Conservation (phyloP, 495 filamentous ascomycete genomes). For the Aspergillus nanangensis region DNA sequence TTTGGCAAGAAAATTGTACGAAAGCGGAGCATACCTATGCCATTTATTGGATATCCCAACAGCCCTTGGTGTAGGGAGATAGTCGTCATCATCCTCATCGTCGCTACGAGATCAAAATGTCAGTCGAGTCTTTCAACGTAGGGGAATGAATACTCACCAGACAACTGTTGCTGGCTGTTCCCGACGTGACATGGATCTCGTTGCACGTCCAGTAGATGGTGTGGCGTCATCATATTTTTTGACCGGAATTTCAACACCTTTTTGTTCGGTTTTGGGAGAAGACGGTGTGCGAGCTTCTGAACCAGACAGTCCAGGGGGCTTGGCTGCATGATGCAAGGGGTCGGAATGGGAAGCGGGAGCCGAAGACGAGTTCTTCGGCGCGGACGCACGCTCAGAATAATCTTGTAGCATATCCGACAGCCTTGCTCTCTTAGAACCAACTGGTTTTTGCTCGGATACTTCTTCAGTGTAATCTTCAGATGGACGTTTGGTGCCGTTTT, state of each 20-base stretch:
- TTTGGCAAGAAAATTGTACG: no score
- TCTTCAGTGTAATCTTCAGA: conserved; percentile 3
- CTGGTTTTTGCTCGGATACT: neutral
- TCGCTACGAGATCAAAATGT: conserved; percentile 8
- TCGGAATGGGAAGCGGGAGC: neutral
- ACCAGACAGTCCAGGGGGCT: neutral
- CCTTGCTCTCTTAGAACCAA: conserved; percentile 22
- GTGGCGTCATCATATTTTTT: conserved; percentile 14
- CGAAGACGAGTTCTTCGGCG: conserved; percentile 2
- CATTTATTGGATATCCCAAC: conserved; percentile 21
- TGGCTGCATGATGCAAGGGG: neutral
- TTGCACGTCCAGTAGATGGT: conserved; percentile 15
- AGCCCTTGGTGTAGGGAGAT: conserved; percentile 8
- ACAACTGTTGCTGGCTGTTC: conserved; percentile 11
- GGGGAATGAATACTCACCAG: conserved; percentile 12
- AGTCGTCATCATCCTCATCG: conserved; percentile 8
- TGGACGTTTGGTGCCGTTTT: neutral
- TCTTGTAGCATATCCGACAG: conserved; percentile 31
- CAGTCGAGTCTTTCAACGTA: neutral
- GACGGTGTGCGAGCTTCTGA: conserved; percentile 1
- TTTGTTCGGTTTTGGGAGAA: neutral
- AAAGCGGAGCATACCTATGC: conserved; percentile 12
- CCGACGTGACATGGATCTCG: conserved; percentile 29
- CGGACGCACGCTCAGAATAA: conserved; percentile 8
- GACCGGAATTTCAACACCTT: conserved; percentile 25